Evolutionary conservation across 305 asterid species (phyloP).

Genomic region (Fraxinus platypoda): DNA sequence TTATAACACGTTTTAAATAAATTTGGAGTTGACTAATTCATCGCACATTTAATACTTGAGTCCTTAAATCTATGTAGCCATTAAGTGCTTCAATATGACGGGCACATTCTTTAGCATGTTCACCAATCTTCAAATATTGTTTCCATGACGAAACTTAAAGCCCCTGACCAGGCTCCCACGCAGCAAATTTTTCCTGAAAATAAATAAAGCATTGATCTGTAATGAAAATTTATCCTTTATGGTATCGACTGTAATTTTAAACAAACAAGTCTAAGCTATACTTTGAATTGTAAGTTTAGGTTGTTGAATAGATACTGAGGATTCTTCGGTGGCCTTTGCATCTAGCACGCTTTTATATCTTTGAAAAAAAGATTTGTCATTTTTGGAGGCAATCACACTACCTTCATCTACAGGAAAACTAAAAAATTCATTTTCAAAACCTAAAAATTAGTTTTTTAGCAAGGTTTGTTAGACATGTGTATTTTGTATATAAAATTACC

Average conservation of each 20-base stretch:
- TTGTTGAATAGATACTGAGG: slow-evolving; percentile 46
- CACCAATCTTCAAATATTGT: slow-evolving; percentile 62
- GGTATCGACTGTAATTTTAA: background rate
- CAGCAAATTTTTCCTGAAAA: slow-evolving; percentile 66
- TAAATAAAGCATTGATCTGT: background rate
- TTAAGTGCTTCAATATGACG: slow-evolving; percentile 56
- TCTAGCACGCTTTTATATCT: slow-evolving; percentile 50
- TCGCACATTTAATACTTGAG: slow-evolving; percentile 16
- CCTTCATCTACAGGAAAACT: slow-evolving; percentile 23
- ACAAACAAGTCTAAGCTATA: background rate
- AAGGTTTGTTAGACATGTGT: background rate
- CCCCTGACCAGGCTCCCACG: slow-evolving; percentile 90
- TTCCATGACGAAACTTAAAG: slow-evolving; percentile 57
- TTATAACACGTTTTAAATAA: background rate
- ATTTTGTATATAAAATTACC: background rate
- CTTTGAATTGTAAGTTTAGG: background rate
- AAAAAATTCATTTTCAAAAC: slow-evolving; percentile 45
- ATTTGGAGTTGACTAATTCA: background rate
- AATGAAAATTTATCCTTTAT: background rate
- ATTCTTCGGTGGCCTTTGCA: slow-evolving; percentile 60
- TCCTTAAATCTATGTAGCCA: slow-evolving; percentile 26
- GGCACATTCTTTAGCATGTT: slow-evolving; percentile 54
- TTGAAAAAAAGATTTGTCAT: slow-evolving; percentile 35
- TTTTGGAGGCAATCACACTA: slow-evolving; percentile 6
- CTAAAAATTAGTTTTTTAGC: slow-evolving; percentile 22